Evolutionary conservation across 2,329 filamentous ascomycete genomes (phyloP).

Genomic region (Sphaerulina vaccinii): DNA sequence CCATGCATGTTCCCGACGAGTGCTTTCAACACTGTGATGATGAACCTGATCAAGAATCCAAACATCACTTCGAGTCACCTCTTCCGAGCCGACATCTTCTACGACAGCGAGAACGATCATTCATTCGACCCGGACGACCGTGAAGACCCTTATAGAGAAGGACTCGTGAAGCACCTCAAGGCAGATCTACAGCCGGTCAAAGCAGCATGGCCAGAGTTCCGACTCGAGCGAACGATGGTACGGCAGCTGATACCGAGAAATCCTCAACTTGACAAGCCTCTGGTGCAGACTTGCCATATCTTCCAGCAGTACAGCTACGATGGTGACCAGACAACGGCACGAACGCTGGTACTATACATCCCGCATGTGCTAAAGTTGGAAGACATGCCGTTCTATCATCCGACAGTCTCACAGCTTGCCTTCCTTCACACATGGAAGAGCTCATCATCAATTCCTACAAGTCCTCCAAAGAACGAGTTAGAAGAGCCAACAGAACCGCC

Average conservation of each 20-base stretch:
- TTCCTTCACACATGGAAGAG: constrained; percentile 68
- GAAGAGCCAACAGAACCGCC: background rate
- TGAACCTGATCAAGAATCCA: constrained; percentile 73
- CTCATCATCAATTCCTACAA: constrained; percentile 18
- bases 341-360: constrained; percentile 69
- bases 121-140: constrained; percentile 36
- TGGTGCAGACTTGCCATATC: constrained; percentile 82
- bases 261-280: constrained; percentile 66
- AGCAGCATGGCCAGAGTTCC: constrained; percentile 34
- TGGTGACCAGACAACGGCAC: constrained; percentile 28
- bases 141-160: constrained; percentile 1
- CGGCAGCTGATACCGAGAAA: constrained; percentile 81
- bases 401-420: constrained; percentile 68
- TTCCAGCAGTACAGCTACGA: constrained; percentile 41
- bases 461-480: background rate
- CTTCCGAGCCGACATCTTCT: constrained; percentile 73
- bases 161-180: constrained; percentile 45
- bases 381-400: constrained; percentile 85
- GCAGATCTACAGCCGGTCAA: constrained; percentile 37
- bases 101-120: constrained; percentile 46
- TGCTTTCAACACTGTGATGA: constrained; percentile 66
- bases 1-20: constrained; percentile 62
- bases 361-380: constrained; percentile 65
- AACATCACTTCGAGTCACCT: constrained; percentile 77
- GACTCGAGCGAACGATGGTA: constrained; percentile 64